phyloP scores from a whole-genome alignment of 306 rosid species.

The Lotus japonicus region DNA sequence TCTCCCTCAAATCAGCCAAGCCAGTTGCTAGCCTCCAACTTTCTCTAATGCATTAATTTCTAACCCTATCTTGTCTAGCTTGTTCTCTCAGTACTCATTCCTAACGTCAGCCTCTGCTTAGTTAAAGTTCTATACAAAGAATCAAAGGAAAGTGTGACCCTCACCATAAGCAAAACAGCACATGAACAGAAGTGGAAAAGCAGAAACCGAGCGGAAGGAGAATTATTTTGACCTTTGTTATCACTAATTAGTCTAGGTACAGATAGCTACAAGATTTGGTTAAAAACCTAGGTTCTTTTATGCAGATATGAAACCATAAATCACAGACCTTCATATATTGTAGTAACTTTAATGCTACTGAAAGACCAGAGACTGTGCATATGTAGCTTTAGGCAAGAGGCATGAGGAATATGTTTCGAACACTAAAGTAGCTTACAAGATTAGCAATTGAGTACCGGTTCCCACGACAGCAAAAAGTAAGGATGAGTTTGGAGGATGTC shows the following conservation, averaged over 20 bases:
- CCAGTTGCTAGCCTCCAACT: not conserved
- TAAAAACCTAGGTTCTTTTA: conserved; percentile 7
- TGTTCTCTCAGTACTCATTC: not conserved
- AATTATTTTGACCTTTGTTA: not conserved
- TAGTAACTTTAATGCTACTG: conserved; percentile 10
- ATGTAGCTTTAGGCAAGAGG: not conserved
- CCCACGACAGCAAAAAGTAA: conserved; percentile 72
- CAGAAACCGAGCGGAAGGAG: not conserved
- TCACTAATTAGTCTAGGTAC: not conserved
- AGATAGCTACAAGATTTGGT: conserved; percentile 8
- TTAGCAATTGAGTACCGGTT: conserved; percentile 74
- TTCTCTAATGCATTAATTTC: not conserved
- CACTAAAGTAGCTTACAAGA: conserved; percentile 55
- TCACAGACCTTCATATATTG: conserved; percentile 9
- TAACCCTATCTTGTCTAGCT: not conserved
- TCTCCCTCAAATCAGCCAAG: not conserved
- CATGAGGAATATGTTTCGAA: conserved; percentile 6
- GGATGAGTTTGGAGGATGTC: conserved; percentile 58
- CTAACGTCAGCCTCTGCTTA: not conserved
- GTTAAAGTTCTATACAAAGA: not conserved
- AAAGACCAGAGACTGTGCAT: conserved; percentile 1
- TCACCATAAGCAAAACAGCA: not conserved
- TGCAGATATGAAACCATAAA: not conserved
- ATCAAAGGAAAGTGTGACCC: not conserved
- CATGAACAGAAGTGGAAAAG: not conserved